Percentiles rank a stretch among this genome's conserved stretches.
These are phyloP conservation scores for Cichorium intybus DNA, from an alignment of 140 eudicot genomes.

Conservation along the genomic window DNA sequence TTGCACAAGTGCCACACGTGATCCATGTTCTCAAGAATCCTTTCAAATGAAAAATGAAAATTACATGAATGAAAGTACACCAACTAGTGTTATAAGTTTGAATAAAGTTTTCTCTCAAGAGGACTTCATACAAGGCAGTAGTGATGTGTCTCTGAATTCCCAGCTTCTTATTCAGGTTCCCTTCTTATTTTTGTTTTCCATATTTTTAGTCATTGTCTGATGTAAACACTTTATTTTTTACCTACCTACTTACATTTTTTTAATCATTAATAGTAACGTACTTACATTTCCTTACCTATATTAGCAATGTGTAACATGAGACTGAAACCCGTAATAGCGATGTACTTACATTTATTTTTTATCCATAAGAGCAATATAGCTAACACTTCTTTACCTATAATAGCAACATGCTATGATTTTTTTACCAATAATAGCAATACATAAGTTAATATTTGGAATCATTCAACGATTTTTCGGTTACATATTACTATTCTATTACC, in stretches of 20 bases:
- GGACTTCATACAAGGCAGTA: conserved; percentile 40
- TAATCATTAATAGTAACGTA: neutral
- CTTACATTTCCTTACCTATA: neutral
- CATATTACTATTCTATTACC: too few relatives aligned
- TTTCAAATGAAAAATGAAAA: conserved; percentile 19
- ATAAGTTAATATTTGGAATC: too few relatives aligned
- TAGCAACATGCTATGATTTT: too few relatives aligned
- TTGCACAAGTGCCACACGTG: conserved; percentile 4
- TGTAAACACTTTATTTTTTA: neutral
- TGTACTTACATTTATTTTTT: too few relatives aligned
- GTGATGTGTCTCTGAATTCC: conserved; percentile 46
- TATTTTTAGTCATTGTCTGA: neutral
- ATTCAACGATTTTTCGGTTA: neutral
- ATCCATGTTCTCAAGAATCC: conserved; percentile 28
- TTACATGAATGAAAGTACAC: conserved; percentile 49
- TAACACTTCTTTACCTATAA: too few relatives aligned
- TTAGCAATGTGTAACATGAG: too few relatives aligned
- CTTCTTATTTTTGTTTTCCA: neutral
- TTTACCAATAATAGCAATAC: too few relatives aligned
- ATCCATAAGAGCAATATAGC: too few relatives aligned
- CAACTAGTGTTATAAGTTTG: conserved; percentile 76
- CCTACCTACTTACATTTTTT: too few relatives aligned
- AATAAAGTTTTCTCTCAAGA: conserved; percentile 56
- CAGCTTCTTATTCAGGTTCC: conserved; percentile 63
- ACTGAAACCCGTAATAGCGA: too few relatives aligned